phyloP scores from a whole-genome alignment of 2,329 filamentous ascomycete genomes.

The Pestalotiopsis sp. region DNA sequence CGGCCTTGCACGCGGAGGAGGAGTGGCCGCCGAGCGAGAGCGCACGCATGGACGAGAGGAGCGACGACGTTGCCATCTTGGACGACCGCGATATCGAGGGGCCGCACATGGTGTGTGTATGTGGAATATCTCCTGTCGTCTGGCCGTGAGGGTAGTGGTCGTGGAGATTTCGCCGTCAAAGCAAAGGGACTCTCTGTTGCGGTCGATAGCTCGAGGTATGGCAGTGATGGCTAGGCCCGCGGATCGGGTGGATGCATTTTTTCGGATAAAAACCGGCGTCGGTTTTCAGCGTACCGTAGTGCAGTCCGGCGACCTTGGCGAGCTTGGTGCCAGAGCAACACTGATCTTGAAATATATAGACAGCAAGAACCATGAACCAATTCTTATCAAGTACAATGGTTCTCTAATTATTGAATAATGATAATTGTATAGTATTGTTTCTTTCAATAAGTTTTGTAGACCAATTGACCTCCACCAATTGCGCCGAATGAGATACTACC shows the following conservation, averaged over 20 bases:
- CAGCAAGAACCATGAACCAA: neutral
- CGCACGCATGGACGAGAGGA: slow-evolving; percentile 16
- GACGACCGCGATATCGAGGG: slow-evolving; percentile 15
- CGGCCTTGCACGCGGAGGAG: neutral
- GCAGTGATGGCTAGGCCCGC: neutral
- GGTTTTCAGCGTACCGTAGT: too few species aligned
- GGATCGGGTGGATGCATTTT: slow-evolving; percentile 13
- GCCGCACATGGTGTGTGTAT: slow-evolving; percentile 13
- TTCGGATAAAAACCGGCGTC: slow-evolving; percentile 10
- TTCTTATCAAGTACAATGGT: neutral
- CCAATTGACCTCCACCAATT: neutral
- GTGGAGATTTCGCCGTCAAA: neutral
- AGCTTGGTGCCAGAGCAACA: neutral
- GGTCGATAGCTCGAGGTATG: neutral
- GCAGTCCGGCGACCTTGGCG: neutral
- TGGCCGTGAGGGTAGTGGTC: neutral
- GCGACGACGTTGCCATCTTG: slow-evolving; percentile 13
- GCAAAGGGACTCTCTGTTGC: neutral
- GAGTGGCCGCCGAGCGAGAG: slow-evolving; percentile 9
- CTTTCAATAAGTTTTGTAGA: neutral
- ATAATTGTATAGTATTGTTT: neutral
- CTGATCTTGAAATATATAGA: neutral
- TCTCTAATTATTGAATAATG: neutral
- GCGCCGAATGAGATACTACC: neutral
- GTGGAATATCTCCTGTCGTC: neutral